Evolutionary conservation across 192 early-diverging fungal genomes (phyloP), one percentile per base, ranked within the genome.

Genomic region (Paraglomus occultum): DNA sequence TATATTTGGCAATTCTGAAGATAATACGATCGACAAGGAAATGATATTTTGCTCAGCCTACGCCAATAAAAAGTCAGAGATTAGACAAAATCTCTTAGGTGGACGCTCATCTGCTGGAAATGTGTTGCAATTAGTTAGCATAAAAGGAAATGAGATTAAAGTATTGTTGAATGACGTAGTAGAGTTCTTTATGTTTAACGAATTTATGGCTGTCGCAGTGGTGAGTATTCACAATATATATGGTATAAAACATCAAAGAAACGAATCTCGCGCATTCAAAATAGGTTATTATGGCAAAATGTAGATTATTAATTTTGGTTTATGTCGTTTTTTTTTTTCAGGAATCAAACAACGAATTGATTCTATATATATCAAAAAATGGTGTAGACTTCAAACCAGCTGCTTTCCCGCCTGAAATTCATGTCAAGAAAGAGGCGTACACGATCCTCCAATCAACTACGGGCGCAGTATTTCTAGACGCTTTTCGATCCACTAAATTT

Each of bases 401-500:
- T 0, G 79, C 85, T 54, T 98, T 95, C 84, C 97, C 97, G 20
- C 94, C 94, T 9, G 82, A 88, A 52, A 77, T 89, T 45, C 76
- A 85, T 55, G 76, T 95, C 57, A 81, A 89, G 18, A 82, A 88
- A 38, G 84, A 92, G 53, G 92, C 86, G 12, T 97, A 92, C 72
- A 96, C 94, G 7, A 81, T 98, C 11, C 67, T 99, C 47, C 92
- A 93, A 64, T 91, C 92, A 6, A 84, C 85, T 20, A 93, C 91
- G 0, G 91, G 90, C 38, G 77, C 84, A 12, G 75, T 96, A 8
- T 82, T 98, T 18, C 63, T 99, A 8, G 91, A 96, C 67, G 86
- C 92, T 14, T 85, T 91, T 52, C 82, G 82, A 48, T 86, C 86
- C 12, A 73, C 74, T 40, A 69, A 51, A 6, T 38, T 17, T 14